A percentile compares a stretch with the other conserved stretches of the same genome.
Evolutionary conservation across 306 rosid genomes (phyloP).

Genomic region (Echinosophora koreensis): DNA sequence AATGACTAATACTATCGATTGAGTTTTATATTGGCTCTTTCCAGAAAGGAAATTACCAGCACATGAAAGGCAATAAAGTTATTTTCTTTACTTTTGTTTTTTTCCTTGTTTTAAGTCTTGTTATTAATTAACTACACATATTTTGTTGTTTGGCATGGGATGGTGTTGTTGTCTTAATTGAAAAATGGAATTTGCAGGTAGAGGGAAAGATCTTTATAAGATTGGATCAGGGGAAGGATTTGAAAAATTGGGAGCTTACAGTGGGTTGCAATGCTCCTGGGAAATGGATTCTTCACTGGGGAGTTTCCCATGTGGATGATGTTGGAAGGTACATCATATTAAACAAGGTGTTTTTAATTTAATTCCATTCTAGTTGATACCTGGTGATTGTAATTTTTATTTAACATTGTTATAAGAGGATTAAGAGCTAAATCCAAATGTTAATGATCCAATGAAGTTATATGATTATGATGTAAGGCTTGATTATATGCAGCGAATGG

Average conservation of each 20-base stretch:
- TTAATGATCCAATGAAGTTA: constrained; percentile 32
- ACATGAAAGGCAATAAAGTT: constrained; percentile 9
- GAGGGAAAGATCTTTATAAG: constrained; percentile 80
- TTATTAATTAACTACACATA: constrained; percentile 17
- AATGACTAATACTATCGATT: background rate
- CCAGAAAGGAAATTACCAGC: background rate
- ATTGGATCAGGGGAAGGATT: constrained; percentile 64
- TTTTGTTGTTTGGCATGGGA: constrained; percentile 35
- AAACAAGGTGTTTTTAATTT: constrained; percentile 36
- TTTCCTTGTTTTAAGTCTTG: constrained; percentile 6
- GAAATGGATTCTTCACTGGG: constrained; percentile 98
- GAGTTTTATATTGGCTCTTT: constrained; percentile 27
- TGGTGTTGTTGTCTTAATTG: constrained; percentile 36
- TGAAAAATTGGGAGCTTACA: constrained; percentile 61
- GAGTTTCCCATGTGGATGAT: constrained; percentile 75
- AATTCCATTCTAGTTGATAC: constrained; percentile 15
- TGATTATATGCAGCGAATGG: constrained; percentile 80
- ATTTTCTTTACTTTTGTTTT: background rate
- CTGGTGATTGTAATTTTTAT: constrained; percentile 38
- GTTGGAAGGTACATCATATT: constrained; percentile 69
- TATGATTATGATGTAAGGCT: constrained; percentile 33
- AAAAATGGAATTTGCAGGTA: constrained; percentile 65
- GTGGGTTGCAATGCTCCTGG: constrained; percentile 89
- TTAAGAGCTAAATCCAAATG: constrained; percentile 13
- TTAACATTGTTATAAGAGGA: constrained; percentile 20